Evolutionary conservation across 2,329 filamentous ascomycete species (phyloP).

Genomic region (Sporothrix inflata): DNA sequence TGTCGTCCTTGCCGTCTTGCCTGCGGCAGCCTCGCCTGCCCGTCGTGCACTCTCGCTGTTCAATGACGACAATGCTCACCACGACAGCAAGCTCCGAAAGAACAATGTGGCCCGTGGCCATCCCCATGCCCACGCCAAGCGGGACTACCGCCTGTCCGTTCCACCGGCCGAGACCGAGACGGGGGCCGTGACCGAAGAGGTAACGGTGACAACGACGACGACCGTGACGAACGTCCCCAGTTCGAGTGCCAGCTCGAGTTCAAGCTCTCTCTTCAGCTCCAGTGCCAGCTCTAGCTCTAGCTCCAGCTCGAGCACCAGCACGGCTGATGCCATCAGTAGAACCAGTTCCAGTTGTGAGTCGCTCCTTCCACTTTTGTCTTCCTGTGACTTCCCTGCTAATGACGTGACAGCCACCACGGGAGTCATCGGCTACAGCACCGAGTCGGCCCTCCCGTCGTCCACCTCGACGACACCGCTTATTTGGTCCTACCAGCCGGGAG

Average conservation of each 20-base stretch:
- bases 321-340: not conserved
- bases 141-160: conserved; percentile 10
- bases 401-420: not conserved
- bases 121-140: not conserved
- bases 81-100: not conserved
- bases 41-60: conserved; percentile 10
- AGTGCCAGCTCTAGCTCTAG: not conserved
- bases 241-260: not conserved
- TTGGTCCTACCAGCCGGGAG: conserved; percentile 7
- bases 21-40: conserved; percentile 11
- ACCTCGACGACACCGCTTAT: not conserved
- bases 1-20: not conserved
- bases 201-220: conserved; percentile 26
- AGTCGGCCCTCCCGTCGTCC: not conserved
- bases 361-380: not conserved
- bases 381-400: not conserved
- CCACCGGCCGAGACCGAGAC: not conserved
- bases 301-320: not conserved
- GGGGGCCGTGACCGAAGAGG: not conserved
- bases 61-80: not conserved
- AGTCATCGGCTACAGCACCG: not conserved
- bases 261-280: not conserved
- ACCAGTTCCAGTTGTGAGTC: not conserved
- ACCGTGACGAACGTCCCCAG: conserved; percentile 9
- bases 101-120: not conserved